Evolutionary conservation across 179 eudicot species (phyloP), one percentile per base, ranked within the genome.

Genomic region (Heliamphora pulchella): DNA sequence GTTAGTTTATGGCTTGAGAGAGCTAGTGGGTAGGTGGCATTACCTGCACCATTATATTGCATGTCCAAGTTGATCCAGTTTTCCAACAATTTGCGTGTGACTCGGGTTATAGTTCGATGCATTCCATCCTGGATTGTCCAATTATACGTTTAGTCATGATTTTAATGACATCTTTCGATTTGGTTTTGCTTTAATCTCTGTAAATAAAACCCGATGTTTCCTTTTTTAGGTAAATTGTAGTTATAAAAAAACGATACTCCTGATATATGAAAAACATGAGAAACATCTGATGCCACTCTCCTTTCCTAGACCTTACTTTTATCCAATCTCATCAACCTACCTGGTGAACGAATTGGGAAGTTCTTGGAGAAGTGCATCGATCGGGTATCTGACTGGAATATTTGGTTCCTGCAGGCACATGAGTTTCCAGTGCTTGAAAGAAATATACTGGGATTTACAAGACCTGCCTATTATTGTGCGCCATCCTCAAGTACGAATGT

Each of bases 321-420:
- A 8, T 72, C 58, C 43, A 17, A 61, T 79, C 47, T 74, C 71
- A 53, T 75, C 3, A 50, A 70, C 78, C 59, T 68, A 74, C 80
- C 67, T 68, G 54, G 72, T 79, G 54, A 75, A 61, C 65, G 54
- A 74, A 57, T 15, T 69, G 63, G 77, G 44, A 47, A 48, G 8
- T 63, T 51, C 41, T 64, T 5, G 62, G 75, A 75, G 17, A 71
- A 68, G 72, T 6, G 63, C 9, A 44, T 22, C 67, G 18, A 11
- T 65, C 74, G 47, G 82, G 76, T 82, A 84, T 87, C 91, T 89
- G 87, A 89, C 87, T 80, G 80, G 86, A 77, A 75, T 89, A 84
- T 89, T 86, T 89, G 91, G 87, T 89, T 86, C 88, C 83, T 89
- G 90, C 91, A 87, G 91, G 91, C 90, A 89, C 97, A 93, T 93